Evolutionary conservation across 208 protist genomes (phyloP).

Genomic region (Trypanosoma brucei): DNA sequence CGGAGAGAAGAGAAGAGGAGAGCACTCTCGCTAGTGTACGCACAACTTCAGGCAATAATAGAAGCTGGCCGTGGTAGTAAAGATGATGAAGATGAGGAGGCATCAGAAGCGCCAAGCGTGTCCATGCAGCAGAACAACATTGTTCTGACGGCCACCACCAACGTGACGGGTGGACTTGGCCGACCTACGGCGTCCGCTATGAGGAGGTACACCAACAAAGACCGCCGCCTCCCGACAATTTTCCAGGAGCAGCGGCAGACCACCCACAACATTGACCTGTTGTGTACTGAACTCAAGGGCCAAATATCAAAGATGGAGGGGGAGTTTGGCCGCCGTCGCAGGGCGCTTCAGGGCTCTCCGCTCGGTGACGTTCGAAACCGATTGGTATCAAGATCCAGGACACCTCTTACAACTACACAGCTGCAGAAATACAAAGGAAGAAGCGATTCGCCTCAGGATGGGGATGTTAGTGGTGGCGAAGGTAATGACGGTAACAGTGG

Average conservation of each 20-base stretch:
- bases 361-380: neutral
- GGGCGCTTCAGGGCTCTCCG: neutral
- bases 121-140: neutral
- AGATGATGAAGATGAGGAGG: neutral
- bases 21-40: neutral
- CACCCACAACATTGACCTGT: slow-evolving; percentile 20
- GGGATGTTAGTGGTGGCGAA: neutral
- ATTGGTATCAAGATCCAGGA: neutral
- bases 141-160: neutral
- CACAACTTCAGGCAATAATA: neutral
- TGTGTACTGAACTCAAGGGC: slow-evolving; percentile 20
- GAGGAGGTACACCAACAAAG: slow-evolving; percentile 25
- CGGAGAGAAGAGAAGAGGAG: neutral
- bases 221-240: slow-evolving; percentile 35
- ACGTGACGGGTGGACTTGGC: too few species aligned
- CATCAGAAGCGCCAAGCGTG: neutral
- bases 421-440: neutral
- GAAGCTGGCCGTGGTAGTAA: neutral
- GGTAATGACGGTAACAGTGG: neutral
- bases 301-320: slow-evolving; percentile 32
- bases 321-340: slow-evolving; percentile 17
- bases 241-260: slow-evolving; percentile 47
- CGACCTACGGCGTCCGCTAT: neutral
- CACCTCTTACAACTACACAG: neutral
- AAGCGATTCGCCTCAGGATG: neutral